These are phyloP conservation scores for Colletotrichum trifolii DNA, from an alignment of 2,329 filamentous ascomycete genomes.

Conservation along the genomic window DNA sequence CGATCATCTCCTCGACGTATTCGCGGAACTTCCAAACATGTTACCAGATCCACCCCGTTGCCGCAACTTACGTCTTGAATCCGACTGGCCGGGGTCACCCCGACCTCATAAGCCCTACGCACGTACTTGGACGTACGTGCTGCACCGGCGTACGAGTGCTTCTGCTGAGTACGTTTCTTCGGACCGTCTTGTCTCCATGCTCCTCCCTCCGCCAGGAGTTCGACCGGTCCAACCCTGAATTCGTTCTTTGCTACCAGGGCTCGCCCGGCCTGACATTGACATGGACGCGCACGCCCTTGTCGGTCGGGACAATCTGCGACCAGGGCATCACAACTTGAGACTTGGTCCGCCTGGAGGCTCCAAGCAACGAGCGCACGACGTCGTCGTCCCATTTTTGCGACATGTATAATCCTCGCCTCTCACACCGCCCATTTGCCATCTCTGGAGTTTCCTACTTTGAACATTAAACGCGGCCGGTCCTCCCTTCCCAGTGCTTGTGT, in stretches of 20 bases:
- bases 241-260: conserved; percentile 5
- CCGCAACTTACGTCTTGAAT: conserved; percentile 33
- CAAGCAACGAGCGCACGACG: conserved; percentile 33
- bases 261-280: conserved; percentile 29
- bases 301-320: conserved; percentile 32
- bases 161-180: too few species aligned
- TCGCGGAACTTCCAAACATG: conserved; percentile 27
- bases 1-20: conserved; percentile 29
- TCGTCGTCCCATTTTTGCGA: conserved; percentile 36
- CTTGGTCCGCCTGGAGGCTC: conserved; percentile 32
- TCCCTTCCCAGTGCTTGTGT: background rate
- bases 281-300: conserved; percentile 34
- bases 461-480: conserved; percentile 26
- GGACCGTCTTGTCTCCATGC: too few species aligned
- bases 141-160: too few species aligned
- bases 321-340: conserved; percentile 36
- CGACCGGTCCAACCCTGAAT: conserved; percentile 28
- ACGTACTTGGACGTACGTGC: background rate
- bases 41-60: conserved; percentile 33
- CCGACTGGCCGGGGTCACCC: conserved; percentile 16
- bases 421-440: conserved; percentile 11
- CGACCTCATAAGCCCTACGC: conserved; percentile 14
- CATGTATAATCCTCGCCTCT: conserved; percentile 33
- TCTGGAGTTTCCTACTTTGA: conserved; percentile 28
- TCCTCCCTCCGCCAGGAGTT: conserved; percentile 6